A percentile compares a stretch with the other conserved stretches of the same genome.
phyloP scores from a whole-genome alignment of 2,329 filamentous ascomycete genomes.

The Coleophoma crateriformis region DNA sequence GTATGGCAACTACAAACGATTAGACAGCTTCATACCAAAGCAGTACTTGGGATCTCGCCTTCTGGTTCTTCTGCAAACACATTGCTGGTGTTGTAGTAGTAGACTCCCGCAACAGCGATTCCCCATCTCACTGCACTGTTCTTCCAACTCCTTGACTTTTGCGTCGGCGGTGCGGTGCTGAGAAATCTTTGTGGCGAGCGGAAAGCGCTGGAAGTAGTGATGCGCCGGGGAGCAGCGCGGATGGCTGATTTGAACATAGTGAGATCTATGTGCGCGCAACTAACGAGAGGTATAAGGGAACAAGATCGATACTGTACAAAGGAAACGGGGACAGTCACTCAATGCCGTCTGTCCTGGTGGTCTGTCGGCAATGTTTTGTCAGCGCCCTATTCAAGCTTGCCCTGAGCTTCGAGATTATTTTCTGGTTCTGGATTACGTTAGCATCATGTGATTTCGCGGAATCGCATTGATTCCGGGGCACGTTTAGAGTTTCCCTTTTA shows the following conservation, averaged over 20 bases:
- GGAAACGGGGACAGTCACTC: conserved; percentile 8
- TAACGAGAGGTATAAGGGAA: too few relatives aligned
- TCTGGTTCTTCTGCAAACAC: conserved; percentile 79
- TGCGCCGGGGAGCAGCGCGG: conserved; percentile 19
- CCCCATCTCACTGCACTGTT: conserved; percentile 68
- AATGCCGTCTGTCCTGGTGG: too few relatives aligned
- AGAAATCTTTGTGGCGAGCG: conserved; percentile 39
- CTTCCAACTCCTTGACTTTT: conserved; percentile 78
- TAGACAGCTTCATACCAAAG: conserved; percentile 7
- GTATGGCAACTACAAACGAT: conserved; percentile 20
- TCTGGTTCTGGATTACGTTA: not conserved
- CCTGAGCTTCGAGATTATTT: too few relatives aligned
- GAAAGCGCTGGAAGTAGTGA: conserved; percentile 9
- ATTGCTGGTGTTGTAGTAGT: conserved; percentile 90
- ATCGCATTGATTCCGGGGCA: not conserved
- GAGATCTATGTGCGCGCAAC: not conserved
- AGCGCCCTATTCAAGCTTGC: conserved; percentile 9
- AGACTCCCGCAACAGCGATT: conserved; percentile 69
- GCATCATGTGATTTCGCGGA: conserved; percentile 2
- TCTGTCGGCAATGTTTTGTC: conserved; percentile 14
- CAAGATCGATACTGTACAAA: conserved; percentile 10
- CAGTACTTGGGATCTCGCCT: conserved; percentile 47
- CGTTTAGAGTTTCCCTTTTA: not conserved
- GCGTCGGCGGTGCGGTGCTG: conserved; percentile 49
- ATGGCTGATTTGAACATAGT: conserved; percentile 22